Conservation (phyloP, 768 basidiomycete species). For the Tylopilus felleus region DNA sequence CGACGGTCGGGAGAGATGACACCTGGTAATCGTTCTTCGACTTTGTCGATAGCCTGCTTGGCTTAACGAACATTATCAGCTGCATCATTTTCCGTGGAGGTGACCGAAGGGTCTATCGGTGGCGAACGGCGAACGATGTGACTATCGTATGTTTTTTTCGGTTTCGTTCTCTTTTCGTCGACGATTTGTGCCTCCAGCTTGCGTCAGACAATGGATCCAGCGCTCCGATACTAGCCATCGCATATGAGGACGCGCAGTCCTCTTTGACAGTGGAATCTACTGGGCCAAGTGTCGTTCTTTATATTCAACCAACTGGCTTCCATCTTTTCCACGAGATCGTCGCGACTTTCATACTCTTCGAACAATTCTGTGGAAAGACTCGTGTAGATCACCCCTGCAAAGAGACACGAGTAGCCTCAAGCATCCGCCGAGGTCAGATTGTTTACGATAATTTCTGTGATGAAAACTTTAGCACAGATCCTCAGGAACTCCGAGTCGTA, state of each 20-base stretch:
- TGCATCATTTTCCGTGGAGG: constrained; percentile 5
- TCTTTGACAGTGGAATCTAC: neutral
- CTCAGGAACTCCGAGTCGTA: neutral
- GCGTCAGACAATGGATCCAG: neutral
- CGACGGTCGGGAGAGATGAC: neutral
- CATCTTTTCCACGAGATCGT: constrained; percentile 18
- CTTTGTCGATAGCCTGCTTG: neutral
- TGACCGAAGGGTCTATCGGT: constrained; percentile 12
- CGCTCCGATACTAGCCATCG: constrained; percentile 13
- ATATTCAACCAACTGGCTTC: constrained; percentile 17
- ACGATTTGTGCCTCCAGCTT: constrained; percentile 2
- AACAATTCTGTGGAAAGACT: neutral
- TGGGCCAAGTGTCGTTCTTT: neutral
- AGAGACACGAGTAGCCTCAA: neutral
- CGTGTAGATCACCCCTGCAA: neutral
- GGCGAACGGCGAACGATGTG: neutral
- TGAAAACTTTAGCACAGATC: neutral
- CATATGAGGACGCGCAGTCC: neutral
- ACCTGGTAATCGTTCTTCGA: neutral
- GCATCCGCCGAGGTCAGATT: neutral
- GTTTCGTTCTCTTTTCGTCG: neutral
- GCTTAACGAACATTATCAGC: constrained; percentile 3
- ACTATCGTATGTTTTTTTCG: neutral
- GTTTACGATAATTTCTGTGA: neutral
- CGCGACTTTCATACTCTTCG: constrained; percentile 14